Evolutionary conservation across 2,329 filamentous ascomycete species (phyloP), one percentile per base, ranked within the genome.

Genomic region (Coniochaeta ligniaria): DNA sequence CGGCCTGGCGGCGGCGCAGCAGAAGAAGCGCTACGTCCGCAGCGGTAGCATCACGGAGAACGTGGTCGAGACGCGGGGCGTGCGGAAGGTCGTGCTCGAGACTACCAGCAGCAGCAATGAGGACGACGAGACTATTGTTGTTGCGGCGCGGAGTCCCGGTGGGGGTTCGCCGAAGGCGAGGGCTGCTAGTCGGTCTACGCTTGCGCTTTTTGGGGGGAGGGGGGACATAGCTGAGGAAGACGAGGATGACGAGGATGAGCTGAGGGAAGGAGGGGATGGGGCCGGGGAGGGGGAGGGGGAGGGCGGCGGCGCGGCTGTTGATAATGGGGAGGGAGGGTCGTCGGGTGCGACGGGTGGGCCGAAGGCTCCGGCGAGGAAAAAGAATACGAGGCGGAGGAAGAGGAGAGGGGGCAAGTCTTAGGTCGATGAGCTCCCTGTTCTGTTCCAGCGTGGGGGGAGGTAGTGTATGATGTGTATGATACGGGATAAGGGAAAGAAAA

Each of bases 21-120:
- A 43, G 7, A 61, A 66, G 2, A 66, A 66, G 20, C 67, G 67
- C 12, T 77, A 80, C 5, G 86, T 87, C 6, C 81, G 89, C 60
- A 91, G 87, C 66, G 90, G 90, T 31, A 91, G 87, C 70, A 91
- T 93, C 66, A 92, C 89, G 0, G 89, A 93, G 73, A 90, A 89
- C 63, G 78, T 90, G n/a, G 77, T 92, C 60, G 88, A 93, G 68
- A 79, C 87, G 2, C 85, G 87, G 60, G 90, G 90, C 2, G 82
- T 92, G 59, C 84, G 85, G 64, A 94, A 94, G 74, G 84, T 92
- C 52, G 84, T 94, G 1, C 78, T 94, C 14, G 73, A 75, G 62
- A 74, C 72, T 7, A 70, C 65, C 2, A 73, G 70, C 62, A 73
- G 70, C 62, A 73, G 72, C 14, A 67, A 68, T 11, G 72, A 75